Evolutionary conservation across 2,329 filamentous ascomycete genomes (phyloP).

Genomic region (Fusarium zealandicum): DNA sequence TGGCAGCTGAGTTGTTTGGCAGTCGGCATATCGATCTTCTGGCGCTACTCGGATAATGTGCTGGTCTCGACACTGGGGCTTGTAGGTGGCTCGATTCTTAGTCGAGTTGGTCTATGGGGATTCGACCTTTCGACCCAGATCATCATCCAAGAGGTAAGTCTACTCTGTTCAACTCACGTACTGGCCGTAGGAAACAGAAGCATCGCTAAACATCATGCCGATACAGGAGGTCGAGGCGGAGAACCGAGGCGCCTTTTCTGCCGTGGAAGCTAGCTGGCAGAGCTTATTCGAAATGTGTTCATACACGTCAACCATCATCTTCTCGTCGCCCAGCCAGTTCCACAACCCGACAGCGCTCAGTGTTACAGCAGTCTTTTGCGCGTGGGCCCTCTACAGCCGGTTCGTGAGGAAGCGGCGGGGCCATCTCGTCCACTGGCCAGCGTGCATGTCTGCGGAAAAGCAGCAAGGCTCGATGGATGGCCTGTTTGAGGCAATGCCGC

Average conservation of each 20-base stretch:
- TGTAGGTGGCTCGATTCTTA: slow-evolving; percentile 59
- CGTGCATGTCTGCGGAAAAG: slow-evolving; percentile 39
- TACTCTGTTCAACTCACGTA: not conserved
- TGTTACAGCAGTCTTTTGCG: slow-evolving; percentile 54
- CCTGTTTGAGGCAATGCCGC: slow-evolving; percentile 28
- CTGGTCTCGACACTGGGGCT: slow-evolving; percentile 56
- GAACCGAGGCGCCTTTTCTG: slow-evolving; percentile 72
- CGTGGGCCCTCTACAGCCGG: slow-evolving; percentile 42
- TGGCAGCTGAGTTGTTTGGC: slow-evolving; percentile 69
- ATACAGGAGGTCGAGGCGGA: slow-evolving; percentile 59
- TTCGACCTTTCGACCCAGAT: slow-evolving; percentile 68
- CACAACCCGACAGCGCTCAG: slow-evolving; percentile 68
- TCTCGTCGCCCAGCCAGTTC: slow-evolving; percentile 69
- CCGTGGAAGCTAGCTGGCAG: slow-evolving; percentile 72
- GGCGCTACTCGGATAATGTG: slow-evolving; percentile 36
- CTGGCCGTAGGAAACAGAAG: too few relatives aligned
- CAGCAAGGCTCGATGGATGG: slow-evolving; percentile 35
- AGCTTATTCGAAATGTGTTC: slow-evolving; percentile 74
- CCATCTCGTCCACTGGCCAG: slow-evolving; percentile 45
- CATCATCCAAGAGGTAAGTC: slow-evolving; percentile 65
- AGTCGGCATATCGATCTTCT: slow-evolving; percentile 54
- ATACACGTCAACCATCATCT: slow-evolving; percentile 70
- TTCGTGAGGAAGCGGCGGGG: slow-evolving; percentile 45
- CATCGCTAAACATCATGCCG: slow-evolving; percentile 5
- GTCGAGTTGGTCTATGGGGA: slow-evolving; percentile 66